Percentiles rank a stretch among this genome's conserved stretches.
phyloP scores from a whole-genome alignment of 495 filamentous ascomycete genomes.

The Aspergillus baeticus region DNA sequence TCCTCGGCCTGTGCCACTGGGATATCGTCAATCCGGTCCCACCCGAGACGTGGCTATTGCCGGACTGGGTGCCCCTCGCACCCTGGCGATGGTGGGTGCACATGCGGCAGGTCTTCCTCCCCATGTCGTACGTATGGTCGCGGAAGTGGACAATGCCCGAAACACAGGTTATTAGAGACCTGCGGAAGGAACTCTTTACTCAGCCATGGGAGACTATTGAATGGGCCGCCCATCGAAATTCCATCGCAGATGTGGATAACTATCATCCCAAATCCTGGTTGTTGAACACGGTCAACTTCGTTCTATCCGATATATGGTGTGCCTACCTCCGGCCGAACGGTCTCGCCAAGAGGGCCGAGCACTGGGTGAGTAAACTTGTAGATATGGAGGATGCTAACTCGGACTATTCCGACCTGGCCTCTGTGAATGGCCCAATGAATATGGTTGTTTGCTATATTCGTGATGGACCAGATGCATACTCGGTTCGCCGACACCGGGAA shows the following conservation, averaged over 20 bases:
- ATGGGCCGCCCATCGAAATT: neutral
- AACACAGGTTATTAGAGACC: slow-evolving; percentile 5
- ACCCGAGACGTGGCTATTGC: slow-evolving; percentile 66
- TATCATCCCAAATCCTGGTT: slow-evolving; percentile 9
- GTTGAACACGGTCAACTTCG: slow-evolving; percentile 56
- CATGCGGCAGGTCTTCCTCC: slow-evolving; percentile 11
- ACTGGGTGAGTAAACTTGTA: neutral
- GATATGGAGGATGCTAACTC: slow-evolving; percentile 3
- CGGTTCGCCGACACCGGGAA: slow-evolving; percentile 4
- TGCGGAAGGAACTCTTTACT: slow-evolving; percentile 9
- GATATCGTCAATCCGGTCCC: slow-evolving; percentile 71
- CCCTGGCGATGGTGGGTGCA: slow-evolving; percentile 16
- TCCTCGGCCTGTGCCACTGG: slow-evolving; percentile 72
- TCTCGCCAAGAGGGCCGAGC: neutral
- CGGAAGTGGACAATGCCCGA: slow-evolving; percentile 5
- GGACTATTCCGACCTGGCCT: slow-evolving; percentile 1
- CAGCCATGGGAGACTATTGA: slow-evolving; percentile 4
- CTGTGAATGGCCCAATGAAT: slow-evolving; percentile 8
- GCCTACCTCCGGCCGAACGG: slow-evolving; percentile 4
- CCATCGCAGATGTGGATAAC: neutral
- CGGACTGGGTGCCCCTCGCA: slow-evolving; percentile 11
- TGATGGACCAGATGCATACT: slow-evolving; percentile 4
- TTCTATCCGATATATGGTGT: slow-evolving; percentile 25
- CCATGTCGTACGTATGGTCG: slow-evolving; percentile 13
- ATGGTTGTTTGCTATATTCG: slow-evolving; percentile 9